Percentiles rank a stretch among this genome's conserved stretches.
phyloP scores from a whole-genome alignment of 139 green algal genomes.

The Mesotaenium endlicherianum region DNA sequence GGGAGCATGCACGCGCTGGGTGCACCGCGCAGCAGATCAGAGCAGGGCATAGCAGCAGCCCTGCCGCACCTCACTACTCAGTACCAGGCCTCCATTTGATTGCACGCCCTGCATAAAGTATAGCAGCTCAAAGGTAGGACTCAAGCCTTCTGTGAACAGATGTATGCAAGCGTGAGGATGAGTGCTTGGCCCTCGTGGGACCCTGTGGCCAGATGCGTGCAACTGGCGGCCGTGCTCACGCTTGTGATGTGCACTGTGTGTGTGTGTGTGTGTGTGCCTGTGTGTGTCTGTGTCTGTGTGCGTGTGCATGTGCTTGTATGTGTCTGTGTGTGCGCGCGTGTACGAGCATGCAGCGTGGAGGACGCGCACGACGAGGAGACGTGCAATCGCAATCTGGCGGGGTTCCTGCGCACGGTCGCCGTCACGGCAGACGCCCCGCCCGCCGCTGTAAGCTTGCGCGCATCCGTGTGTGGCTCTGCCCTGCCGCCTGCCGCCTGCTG shows the following conservation, averaged over 20 bases:
- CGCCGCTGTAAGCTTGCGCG: not conserved
- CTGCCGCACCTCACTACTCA: too few relatives aligned
- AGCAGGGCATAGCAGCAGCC: too few relatives aligned
- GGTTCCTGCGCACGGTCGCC: slow-evolving; percentile 31
- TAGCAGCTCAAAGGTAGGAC: too few relatives aligned
- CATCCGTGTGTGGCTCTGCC: not conserved
- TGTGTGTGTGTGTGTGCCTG: slow-evolving; percentile 3
- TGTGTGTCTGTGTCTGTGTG: slow-evolving; percentile 15
- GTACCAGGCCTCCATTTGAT: too few relatives aligned
- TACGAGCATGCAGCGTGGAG: slow-evolving; percentile 18
- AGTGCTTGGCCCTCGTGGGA: too few relatives aligned
- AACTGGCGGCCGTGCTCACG: too few relatives aligned
- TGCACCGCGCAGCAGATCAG: too few relatives aligned
- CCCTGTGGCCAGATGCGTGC: too few relatives aligned
- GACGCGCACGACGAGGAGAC: slow-evolving; percentile 34
- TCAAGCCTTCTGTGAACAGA: too few relatives aligned
- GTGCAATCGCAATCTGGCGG: slow-evolving; percentile 33
- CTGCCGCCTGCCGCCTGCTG: not conserved
- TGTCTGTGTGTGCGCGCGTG: not conserved
- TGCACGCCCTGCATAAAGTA: too few relatives aligned
- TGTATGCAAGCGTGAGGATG: too few relatives aligned
- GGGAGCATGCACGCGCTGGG: too few relatives aligned
- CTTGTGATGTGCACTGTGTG: slow-evolving; percentile 2
- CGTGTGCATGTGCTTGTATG: not conserved
- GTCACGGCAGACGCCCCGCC: not conserved